Percentiles rank a stretch among this genome's conserved stretches.
These are phyloP conservation scores for Casaregolazyma suthepensis DNA, from an alignment of 1,139 yeast genomes.

Conservation along the genomic window DNA sequence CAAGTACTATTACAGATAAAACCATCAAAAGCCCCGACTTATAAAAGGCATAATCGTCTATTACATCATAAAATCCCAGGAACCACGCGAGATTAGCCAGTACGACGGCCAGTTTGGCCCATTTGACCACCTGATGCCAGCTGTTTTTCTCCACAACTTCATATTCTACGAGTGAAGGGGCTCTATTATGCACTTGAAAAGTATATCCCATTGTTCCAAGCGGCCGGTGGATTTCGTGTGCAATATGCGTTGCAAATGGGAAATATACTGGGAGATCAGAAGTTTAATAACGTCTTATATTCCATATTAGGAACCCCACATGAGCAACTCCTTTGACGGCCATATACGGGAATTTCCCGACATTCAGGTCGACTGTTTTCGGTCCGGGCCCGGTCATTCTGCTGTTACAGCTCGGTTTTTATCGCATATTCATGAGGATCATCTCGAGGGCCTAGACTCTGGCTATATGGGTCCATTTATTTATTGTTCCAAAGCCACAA, in stretches of 20 bases:
- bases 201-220: background rate
- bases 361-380: conserved; percentile 42
- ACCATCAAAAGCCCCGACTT: conserved; percentile 4
- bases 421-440: conserved; percentile 56
- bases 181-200: conserved; percentile 11
- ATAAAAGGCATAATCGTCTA: background rate
- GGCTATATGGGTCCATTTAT: conserved; percentile 39
- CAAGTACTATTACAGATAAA: conserved; percentile 8
- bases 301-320: background rate
- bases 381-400: conserved; percentile 8
- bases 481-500: conserved; percentile 48
- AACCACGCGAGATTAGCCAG: conserved; percentile 2
- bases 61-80: background rate
- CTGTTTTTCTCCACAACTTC: conserved; percentile 12
- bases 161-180: conserved; percentile 24
- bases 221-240: conserved; percentile 1
- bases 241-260: background rate
- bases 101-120: conserved; percentile 6
- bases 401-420: conserved; percentile 30
- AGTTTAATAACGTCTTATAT: background rate
- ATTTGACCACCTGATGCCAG: background rate
- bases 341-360: conserved; percentile 32
- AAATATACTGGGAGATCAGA: background rate
- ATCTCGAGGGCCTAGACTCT: conserved; percentile 44
- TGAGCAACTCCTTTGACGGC: conserved; percentile 27